Conservation (phyloP, 345 rosid genomes). For the Psidium guajava region DNA sequence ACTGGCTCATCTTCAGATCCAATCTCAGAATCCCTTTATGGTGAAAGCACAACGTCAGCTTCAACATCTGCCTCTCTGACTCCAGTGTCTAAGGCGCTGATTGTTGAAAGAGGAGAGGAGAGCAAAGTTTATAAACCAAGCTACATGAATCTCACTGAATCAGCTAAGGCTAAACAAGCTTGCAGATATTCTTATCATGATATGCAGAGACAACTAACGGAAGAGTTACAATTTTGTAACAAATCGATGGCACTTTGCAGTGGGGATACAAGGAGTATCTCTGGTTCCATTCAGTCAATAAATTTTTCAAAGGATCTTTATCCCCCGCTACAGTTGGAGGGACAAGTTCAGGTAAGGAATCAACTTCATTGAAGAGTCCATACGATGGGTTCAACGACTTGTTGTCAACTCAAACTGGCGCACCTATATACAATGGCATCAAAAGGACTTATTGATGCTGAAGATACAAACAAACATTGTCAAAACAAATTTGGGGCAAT, state of each 20-base stretch:
- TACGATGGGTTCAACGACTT: neutral
- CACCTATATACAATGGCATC: neutral
- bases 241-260: conserved; percentile 28
- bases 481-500: neutral
- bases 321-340: conserved; percentile 31
- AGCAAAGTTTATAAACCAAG: conserved; percentile 44
- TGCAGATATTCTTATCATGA: conserved; percentile 21
- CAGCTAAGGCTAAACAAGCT: conserved; percentile 64
- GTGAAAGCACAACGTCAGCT: conserved; percentile 42
- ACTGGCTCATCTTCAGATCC: conserved; percentile 32
- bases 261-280: conserved; percentile 40
- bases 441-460: neutral
- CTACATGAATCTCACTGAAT: conserved; percentile 70
- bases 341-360: conserved; percentile 8
- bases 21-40: conserved; percentile 43
- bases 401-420: conserved; percentile 2
- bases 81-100: conserved; percentile 9
- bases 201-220: conserved; percentile 12
- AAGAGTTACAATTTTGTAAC: conserved; percentile 21
- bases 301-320: conserved; percentile 40
- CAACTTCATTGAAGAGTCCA: neutral
- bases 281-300: conserved; percentile 29
- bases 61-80: conserved; percentile 44
- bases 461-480: neutral
- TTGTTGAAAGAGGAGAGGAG: conserved; percentile 29